Evolutionary conservation across 495 filamentous ascomycete species (phyloP).

Genomic region (Podospora pseudoanserina): DNA sequence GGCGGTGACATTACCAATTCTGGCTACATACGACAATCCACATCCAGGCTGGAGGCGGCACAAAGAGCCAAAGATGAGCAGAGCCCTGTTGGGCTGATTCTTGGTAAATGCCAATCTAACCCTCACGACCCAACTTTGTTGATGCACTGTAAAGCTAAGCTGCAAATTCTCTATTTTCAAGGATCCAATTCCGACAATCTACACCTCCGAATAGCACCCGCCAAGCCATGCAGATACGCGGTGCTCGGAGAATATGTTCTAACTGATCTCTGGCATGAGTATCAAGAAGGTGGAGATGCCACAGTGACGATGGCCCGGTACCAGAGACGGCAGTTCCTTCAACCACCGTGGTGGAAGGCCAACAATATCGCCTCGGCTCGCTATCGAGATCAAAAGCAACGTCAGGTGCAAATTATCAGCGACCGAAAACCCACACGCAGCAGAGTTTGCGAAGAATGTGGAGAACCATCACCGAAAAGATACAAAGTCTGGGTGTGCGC

Average conservation of each 20-base stretch:
- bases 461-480: not conserved
- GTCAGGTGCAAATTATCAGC: not conserved
- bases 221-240: conserved; percentile 7
- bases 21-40: not conserved
- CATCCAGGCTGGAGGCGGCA: not conserved
- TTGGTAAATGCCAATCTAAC: not conserved
- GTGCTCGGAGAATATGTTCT: conserved; percentile 3
- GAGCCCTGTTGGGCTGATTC: not conserved
- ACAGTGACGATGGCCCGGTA: conserved; percentile 2
- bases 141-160: not conserved
- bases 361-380: not conserved
- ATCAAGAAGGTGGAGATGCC: not conserved
- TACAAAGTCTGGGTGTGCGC: conserved; percentile 4
- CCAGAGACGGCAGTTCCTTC: not conserved
- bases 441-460: not conserved
- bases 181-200: not conserved
- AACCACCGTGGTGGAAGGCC: conserved; percentile 4
- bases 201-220: not conserved
- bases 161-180: not conserved
- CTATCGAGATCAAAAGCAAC: not conserved
- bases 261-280: not conserved
- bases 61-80: not conserved
- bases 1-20: not conserved
- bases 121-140: not conserved
- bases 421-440: not conserved